Base-by-base conservation (phyloP, 2,329 filamentous ascomycete species). In the Alternaria novae-zelandiae region DNA sequence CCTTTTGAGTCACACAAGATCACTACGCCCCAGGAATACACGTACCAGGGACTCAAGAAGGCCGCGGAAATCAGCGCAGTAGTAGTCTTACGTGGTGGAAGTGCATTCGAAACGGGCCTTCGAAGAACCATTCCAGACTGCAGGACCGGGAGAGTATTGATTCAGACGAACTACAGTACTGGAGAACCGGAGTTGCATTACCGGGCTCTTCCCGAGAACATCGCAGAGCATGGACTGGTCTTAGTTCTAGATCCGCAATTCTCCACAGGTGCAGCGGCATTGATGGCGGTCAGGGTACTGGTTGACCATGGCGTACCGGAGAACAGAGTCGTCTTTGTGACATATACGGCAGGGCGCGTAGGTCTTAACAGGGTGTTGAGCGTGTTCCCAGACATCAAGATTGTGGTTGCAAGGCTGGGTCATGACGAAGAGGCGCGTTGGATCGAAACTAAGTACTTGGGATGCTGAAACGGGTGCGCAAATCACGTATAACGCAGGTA, bases 221-320 rank as follows among this genome's bases (percentile, higher is more conserved):
- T 98, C 59, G 82, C 87, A 63, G 80, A 86, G 45, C 91, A 97
- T 75, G 90, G 92, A 68, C 91, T 91, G 54, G 93, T 99, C 17
- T 84, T 99, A 64, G 84, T 99, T 8, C 84, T 98, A 20, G 96
- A 98, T 79, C 90, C 94, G 13, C 96, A 99, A 78, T 97, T 98
- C 91, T 93, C 93, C 25, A 94, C 91, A 65, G 96, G 96, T 46
- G 95, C 94, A 36, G 88, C 89, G 12, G 89, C 88, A 5, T 83
- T 99, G 61, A 99, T 99, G 96, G 94, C 96, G 1, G 94, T 98
- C 45, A 91, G 96, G 75, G 93, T 98, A n/a, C 83, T 99, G 57
- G 89, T 97, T 15, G 96, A 99, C 78, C 94, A 98, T 75, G 96
- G 96, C 11, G 94, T 98, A 7, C 83, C 88, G 6, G 90, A 96